Conservation (phyloP, 2,329 filamentous ascomycete species). For the Berkeleyomyces basicola region DNA sequence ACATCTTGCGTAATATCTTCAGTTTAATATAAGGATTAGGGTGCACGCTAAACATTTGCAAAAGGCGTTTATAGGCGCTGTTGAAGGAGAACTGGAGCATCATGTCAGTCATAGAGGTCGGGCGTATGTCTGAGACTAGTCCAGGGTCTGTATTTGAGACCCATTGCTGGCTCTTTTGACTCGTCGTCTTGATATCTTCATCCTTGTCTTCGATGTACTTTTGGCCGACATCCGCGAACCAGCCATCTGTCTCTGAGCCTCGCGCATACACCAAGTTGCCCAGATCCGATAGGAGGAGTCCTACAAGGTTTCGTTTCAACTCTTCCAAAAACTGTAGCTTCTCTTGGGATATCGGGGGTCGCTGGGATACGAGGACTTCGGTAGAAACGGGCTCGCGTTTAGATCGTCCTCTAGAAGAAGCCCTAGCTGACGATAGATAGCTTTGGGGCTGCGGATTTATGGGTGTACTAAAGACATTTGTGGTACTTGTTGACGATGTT, state of each 20-base stretch:
- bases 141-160: neutral
- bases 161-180: neutral
- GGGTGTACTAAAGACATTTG: constrained; percentile 37
- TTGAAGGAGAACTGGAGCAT: constrained; percentile 58
- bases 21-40: constrained; percentile 80
- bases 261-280: constrained; percentile 72
- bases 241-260: constrained; percentile 83
- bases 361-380: constrained; percentile 47
- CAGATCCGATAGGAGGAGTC: constrained; percentile 74
- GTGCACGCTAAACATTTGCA: constrained; percentile 77
- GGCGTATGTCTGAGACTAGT: neutral
- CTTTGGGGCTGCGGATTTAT: constrained; percentile 26
- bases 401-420: constrained; percentile 36
- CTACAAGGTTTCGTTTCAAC: constrained; percentile 63
- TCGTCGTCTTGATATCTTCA: neutral
- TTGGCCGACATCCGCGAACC: constrained; percentile 57
- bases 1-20: constrained; percentile 64
- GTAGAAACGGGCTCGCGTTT: constrained; percentile 51
- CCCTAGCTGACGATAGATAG: constrained; percentile 28
- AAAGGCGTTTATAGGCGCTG: constrained; percentile 59
- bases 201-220: constrained; percentile 47
- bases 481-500: constrained; percentile 39
- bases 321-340: constrained; percentile 66
- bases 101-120: constrained; percentile 10
- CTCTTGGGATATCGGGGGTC: constrained; percentile 38